Conservation (phyloP, 1,284 basidiomycete genomes). For the Gomphus bonarii region DNA sequence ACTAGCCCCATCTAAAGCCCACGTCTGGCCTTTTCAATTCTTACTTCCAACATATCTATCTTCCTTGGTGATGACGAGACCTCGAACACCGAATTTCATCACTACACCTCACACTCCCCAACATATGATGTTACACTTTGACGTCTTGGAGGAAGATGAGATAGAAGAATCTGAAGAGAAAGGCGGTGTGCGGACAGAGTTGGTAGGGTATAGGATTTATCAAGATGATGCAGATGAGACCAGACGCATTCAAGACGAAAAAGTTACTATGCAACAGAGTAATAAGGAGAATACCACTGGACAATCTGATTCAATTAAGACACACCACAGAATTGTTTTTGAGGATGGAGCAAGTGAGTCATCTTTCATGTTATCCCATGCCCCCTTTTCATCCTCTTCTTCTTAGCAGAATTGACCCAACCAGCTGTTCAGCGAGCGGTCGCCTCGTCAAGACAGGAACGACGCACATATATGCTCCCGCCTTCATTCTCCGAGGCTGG, state of each 20-base stretch:
- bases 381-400: neutral
- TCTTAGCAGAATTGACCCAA: neutral
- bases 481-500: neutral
- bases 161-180: neutral
- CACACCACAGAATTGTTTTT: neutral
- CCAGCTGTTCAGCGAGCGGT: neutral
- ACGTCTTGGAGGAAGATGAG: neutral
- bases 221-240: neutral
- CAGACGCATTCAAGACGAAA: neutral
- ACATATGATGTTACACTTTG: neutral
- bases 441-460: neutral
- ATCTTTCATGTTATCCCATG: neutral
- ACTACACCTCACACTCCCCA: neutral
- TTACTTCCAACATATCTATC: neutral
- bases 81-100: neutral
- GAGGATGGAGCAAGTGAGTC: neutral
- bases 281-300: neutral
- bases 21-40: neutral
- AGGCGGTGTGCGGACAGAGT: neutral
- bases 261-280: neutral
- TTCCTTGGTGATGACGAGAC: neutral
- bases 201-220: neutral
- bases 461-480: neutral
- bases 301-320: neutral
- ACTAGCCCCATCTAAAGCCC: neutral